Conservation (phyloP, 1,284 basidiomycete genomes). For the Gastroboletus turbinatus region DNA sequence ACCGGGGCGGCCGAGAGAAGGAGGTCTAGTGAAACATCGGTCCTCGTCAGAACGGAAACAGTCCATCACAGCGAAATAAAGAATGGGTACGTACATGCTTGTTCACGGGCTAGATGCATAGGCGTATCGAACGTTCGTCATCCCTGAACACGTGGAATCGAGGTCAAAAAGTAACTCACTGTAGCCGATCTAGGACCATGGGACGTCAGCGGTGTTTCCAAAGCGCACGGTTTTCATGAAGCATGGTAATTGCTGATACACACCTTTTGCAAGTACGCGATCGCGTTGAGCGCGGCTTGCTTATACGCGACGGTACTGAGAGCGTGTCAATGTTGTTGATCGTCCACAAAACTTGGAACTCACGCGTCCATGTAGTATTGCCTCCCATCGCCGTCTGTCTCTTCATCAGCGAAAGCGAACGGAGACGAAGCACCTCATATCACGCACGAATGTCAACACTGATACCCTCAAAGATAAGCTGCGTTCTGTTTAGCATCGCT, state of each 20-base stretch:
- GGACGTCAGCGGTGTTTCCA: neutral
- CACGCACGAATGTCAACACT: constrained; percentile 66
- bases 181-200: constrained; percentile 51
- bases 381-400: constrained; percentile 66
- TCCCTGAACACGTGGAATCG: neutral
- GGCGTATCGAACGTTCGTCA: neutral
- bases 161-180: constrained; percentile 43
- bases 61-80: neutral
- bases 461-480: constrained; percentile 74
- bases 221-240: neutral
- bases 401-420: constrained; percentile 1
- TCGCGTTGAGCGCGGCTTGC: constrained; percentile 75
- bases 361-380: constrained; percentile 80
- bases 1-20: constrained; percentile 75
- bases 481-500: neutral
- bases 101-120: constrained; percentile 55
- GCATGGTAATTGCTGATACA: constrained; percentile 28
- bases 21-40: constrained; percentile 47
- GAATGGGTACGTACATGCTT: constrained; percentile 52
- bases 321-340: neutral
- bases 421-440: neutral
- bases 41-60: neutral
- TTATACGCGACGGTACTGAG: constrained; percentile 72
- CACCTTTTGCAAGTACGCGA: constrained; percentile 75
- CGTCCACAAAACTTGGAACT: constrained; percentile 23